Evolutionary conservation across 305 asterid genomes (phyloP).

Genomic region (Rubia balearica): DNA sequence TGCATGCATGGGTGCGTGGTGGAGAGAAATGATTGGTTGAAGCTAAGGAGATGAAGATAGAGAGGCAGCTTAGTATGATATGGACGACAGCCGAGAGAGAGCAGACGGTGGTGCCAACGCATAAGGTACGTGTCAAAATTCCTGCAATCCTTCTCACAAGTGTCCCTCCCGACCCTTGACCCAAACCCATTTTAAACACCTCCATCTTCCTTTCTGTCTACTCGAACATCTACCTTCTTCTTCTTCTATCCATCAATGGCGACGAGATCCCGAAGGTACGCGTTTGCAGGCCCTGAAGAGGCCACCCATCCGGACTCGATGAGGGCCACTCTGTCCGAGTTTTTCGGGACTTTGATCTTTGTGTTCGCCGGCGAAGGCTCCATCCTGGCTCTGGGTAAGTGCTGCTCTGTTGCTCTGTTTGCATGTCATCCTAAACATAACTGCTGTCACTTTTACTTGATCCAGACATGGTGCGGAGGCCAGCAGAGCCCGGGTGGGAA

Average conservation of each 20-base stretch:
- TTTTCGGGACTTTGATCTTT: slow-evolving; percentile 63
- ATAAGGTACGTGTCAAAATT: slow-evolving; percentile 53
- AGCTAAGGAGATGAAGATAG: not conserved
- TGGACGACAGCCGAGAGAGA: slow-evolving; percentile 1
- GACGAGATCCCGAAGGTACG: slow-evolving; percentile 50
- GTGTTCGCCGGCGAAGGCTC: slow-evolving; percentile 84
- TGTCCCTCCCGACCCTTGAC: slow-evolving; percentile 36
- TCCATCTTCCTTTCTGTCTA: not conserved
- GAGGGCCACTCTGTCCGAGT: slow-evolving; percentile 64
- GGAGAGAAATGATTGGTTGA: not conserved
- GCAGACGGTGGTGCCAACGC: slow-evolving; percentile 29
- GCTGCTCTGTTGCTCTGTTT: not conserved
- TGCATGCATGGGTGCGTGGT: not conserved
- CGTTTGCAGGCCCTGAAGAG: slow-evolving; percentile 69
- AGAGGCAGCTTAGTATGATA: not conserved
- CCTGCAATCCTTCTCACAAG: slow-evolving; percentile 56
- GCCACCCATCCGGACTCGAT: slow-evolving; percentile 82
- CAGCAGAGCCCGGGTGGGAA: slow-evolving; percentile 14
- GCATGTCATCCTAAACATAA: too few relatives aligned
- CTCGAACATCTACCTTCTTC: not conserved
- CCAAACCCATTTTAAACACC: slow-evolving; percentile 10
- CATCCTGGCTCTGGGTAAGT: slow-evolving; percentile 59
- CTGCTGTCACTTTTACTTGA: too few relatives aligned
- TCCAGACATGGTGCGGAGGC: not conserved
- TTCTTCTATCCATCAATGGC: not conserved